A percentile compares a stretch with the other conserved stretches of the same genome.
Conservation (phyloP, 345 rosid species). For the Dimocarpus longan region DNA sequence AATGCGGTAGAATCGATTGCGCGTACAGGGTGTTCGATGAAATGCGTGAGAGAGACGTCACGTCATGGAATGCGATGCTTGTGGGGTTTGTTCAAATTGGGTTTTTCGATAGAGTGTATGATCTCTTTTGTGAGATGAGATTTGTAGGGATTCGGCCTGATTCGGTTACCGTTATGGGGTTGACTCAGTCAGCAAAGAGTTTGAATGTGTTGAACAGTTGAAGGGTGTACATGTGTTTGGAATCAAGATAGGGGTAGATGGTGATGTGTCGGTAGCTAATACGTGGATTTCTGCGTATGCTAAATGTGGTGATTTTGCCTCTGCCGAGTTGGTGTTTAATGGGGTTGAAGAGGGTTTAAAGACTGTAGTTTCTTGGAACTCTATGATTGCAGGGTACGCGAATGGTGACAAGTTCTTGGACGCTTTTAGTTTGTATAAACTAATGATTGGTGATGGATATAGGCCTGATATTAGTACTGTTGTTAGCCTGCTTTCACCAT, state of each 20-base stretch:
- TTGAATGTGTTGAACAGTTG: constrained; percentile 34
- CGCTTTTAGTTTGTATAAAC: constrained; percentile 45
- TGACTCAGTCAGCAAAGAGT: constrained; percentile 40
- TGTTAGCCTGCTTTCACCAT: constrained; percentile 57
- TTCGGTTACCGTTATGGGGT: constrained; percentile 55
- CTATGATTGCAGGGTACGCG: constrained; percentile 62
- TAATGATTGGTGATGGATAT: constrained; percentile 53
- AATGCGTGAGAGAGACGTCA: constrained; percentile 58
- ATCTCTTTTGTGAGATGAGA: constrained; percentile 52
- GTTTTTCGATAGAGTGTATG: constrained; percentile 22
- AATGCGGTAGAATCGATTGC: constrained; percentile 37
- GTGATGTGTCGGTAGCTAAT: constrained; percentile 56
- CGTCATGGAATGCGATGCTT: constrained; percentile 68
- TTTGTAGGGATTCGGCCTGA: constrained; percentile 43
- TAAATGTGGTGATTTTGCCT: constrained; percentile 55
- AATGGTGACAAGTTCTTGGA: constrained; percentile 28
- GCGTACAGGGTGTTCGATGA: constrained; percentile 48
- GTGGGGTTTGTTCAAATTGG: constrained; percentile 53
- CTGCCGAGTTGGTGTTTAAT: constrained; percentile 49
- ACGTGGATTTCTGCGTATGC: constrained; percentile 63
- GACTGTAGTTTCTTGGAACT: constrained; percentile 59
- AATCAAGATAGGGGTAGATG: constrained; percentile 49
- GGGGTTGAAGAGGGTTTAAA: constrained; percentile 37
- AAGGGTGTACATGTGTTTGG: constrained; percentile 53
- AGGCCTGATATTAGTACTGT: constrained; percentile 59